Evolutionary conservation across 2,329 filamentous ascomycete species (phyloP).

Genomic region (Pestalotiopsis sp.): DNA sequence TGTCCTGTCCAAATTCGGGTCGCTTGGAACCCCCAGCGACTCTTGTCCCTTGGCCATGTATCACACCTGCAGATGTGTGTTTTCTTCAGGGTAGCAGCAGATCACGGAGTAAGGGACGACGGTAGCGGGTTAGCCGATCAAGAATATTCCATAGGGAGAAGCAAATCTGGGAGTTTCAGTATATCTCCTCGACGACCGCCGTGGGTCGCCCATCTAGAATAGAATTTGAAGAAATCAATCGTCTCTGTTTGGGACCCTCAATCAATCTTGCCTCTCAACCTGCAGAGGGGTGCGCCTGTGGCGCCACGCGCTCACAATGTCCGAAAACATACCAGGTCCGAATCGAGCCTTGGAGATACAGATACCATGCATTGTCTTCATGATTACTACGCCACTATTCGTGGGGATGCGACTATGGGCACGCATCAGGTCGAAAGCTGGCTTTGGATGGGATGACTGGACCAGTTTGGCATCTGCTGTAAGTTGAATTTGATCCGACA

Average conservation of each 20-base stretch:
- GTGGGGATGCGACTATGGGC: conserved; percentile 42
- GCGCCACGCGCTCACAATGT: conserved; percentile 1
- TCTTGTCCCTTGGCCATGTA: not conserved
- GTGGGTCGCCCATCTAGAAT: not conserved
- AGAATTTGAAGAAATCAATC: not conserved
- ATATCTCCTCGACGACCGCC: not conserved
- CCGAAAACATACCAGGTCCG: conserved; percentile 32
- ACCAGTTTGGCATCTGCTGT: conserved; percentile 37
- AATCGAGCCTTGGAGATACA: conserved; percentile 42
- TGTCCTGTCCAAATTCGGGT: not conserved
- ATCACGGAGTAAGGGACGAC: not conserved
- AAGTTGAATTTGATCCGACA: conserved; percentile 8
- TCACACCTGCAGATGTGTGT: not conserved
- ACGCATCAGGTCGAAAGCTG: conserved; percentile 37
- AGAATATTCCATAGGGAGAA: not conserved
- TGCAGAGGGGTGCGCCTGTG: not conserved
- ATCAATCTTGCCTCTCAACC: not conserved
- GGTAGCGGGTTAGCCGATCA: not conserved
- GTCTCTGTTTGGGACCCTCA: not conserved
- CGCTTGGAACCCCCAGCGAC: not conserved
- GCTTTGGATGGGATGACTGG: conserved; percentile 44
- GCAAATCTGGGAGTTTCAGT: not conserved
- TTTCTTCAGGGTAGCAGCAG: not conserved
- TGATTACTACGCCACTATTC: conserved; percentile 43
- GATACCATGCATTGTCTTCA: conserved; percentile 44